Conservation (phyloP, 2,329 filamentous ascomycete species). For the Ophiosphaerella herpotricha region DNA sequence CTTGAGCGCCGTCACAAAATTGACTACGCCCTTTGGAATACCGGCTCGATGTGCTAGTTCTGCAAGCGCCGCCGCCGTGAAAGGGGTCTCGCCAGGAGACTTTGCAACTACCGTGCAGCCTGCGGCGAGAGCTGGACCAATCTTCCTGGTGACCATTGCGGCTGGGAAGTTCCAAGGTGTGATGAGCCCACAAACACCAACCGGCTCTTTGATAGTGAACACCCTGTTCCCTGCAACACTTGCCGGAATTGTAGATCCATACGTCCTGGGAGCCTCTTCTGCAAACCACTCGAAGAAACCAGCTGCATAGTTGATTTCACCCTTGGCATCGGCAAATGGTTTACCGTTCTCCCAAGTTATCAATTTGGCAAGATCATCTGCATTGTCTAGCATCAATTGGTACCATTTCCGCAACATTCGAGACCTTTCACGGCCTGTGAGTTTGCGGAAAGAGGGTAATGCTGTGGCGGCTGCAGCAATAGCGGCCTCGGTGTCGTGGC, state of each 20-base stretch:
- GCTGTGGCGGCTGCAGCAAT: constrained; percentile 83
- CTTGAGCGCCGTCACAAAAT: constrained; percentile 77
- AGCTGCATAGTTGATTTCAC: constrained; percentile 47
- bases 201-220: constrained; percentile 78
- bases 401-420: constrained; percentile 80
- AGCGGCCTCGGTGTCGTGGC: constrained; percentile 76
- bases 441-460: constrained; percentile 70
- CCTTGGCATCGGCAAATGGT: constrained; percentile 62
- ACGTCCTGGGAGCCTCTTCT: constrained; percentile 46
- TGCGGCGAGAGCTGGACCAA: constrained; percentile 76
- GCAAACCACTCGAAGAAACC: constrained; percentile 50
- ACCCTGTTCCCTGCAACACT: constrained; percentile 74
- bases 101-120: constrained; percentile 95
- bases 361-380: constrained; percentile 78
- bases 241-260: constrained; percentile 73
- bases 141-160: constrained; percentile 57
- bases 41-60: constrained; percentile 87
- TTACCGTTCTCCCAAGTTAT: constrained; percentile 94
- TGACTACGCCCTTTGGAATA: constrained; percentile 87
- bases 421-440: constrained; percentile 74
- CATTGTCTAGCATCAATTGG: constrained; percentile 76
- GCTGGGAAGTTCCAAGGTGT: constrained; percentile 82
- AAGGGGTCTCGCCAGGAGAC: constrained; percentile 88
- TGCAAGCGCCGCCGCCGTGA: constrained; percentile 83
- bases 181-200: constrained; percentile 82